A percentile compares a stretch with the other conserved stretches of the same genome.
phyloP scores from a whole-genome alignment of 1,284 basidiomycete species.

The Ceratobasidium sp. region DNA sequence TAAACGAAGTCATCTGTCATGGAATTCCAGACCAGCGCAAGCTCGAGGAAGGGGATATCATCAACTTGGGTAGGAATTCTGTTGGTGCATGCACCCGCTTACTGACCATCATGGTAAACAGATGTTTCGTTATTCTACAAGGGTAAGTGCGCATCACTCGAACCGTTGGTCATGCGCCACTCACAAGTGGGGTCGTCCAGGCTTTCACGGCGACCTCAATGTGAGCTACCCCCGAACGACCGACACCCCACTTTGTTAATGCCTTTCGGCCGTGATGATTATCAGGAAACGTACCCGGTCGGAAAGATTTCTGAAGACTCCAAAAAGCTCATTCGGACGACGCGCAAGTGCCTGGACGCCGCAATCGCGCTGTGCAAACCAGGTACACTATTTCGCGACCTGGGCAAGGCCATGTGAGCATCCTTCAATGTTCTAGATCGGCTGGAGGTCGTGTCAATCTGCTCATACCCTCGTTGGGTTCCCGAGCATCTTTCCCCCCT shows the following conservation, averaged over 20 bases:
- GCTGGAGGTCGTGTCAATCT: constrained; percentile 21
- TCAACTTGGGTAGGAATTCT: constrained; percentile 79
- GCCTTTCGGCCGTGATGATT: constrained; percentile 15
- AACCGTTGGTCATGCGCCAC: constrained; percentile 4
- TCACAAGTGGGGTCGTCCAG: constrained; percentile 55
- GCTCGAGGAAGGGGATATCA: constrained; percentile 89
- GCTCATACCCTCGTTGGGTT: constrained; percentile 18
- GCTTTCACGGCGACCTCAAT: constrained; percentile 92
- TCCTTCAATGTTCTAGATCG: constrained; percentile 24
- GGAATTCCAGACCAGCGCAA: constrained; percentile 92
- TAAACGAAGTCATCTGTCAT: constrained; percentile 98
- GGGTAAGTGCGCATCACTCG: constrained; percentile 58
- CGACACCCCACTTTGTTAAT: constrained; percentile 46
- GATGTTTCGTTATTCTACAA: constrained; percentile 76
- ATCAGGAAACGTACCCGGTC: constrained; percentile 77
- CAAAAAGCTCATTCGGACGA: constrained; percentile 80
- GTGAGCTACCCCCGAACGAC: constrained; percentile 57
- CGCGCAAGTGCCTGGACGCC: constrained; percentile 84
- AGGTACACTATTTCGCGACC: constrained; percentile 84
- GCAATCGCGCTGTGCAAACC: constrained; percentile 92
- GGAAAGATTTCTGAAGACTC: constrained; percentile 87
- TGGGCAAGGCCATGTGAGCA: constrained; percentile 82
- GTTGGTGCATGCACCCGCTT: constrained; percentile 42
- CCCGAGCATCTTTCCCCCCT: constrained; percentile 18
- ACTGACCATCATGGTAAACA: constrained; percentile 51